These are phyloP conservation scores for Gleditsia sinensis DNA, from an alignment of 306 rosid genomes.

Conservation along the genomic window DNA sequence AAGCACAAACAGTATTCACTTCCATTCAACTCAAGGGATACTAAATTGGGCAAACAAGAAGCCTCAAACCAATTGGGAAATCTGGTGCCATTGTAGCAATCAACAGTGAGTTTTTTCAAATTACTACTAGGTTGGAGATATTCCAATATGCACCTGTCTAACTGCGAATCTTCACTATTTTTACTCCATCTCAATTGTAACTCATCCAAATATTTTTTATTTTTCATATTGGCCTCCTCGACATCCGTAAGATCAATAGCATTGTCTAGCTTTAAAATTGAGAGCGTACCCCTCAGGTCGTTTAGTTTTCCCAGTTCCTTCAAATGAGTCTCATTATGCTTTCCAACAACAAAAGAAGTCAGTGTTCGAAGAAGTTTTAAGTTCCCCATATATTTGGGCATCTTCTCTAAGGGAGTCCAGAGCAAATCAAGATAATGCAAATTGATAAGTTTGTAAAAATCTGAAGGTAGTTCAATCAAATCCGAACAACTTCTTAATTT, in stretches of 20 bases:
- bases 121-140: background rate
- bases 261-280: background rate
- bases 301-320: background rate
- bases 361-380: background rate
- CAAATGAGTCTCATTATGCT: background rate
- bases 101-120: background rate
- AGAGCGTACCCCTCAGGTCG: background rate
- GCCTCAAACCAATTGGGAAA: background rate
- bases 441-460: background rate
- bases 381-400: background rate
- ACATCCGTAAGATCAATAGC: background rate
- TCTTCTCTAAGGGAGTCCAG: rapidly evolving
- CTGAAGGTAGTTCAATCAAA: background rate
- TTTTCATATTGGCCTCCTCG: background rate
- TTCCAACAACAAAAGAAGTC: background rate
- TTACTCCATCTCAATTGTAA: background rate
- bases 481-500: rapidly evolving
- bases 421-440: background rate
- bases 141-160: background rate
- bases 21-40: background rate
- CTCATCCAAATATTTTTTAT: background rate
- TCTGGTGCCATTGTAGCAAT: background rate
- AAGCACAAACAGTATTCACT: background rate
- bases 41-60: background rate
- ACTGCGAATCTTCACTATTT: background rate